A percentile compares a stretch with the other conserved stretches of the same genome.
Conservation (phyloP, 1,139 yeast species). For the Geotrichum bryndzae region DNA sequence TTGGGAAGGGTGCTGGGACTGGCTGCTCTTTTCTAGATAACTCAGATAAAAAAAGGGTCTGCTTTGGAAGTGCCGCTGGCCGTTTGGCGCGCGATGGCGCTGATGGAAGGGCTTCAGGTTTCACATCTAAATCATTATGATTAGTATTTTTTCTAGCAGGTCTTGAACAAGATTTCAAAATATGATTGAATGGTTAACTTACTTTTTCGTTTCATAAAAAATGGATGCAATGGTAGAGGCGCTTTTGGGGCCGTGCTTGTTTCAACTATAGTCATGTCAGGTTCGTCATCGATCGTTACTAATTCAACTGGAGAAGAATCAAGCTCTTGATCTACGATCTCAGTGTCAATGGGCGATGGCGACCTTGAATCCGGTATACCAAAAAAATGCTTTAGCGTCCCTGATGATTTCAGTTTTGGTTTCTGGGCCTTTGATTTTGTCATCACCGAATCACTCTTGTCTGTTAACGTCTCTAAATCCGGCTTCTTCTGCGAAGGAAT, state of each 20-base stretch:
- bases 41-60: background rate
- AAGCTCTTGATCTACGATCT: constrained; percentile 7
- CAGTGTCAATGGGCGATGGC: background rate
- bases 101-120: background rate
- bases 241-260: background rate
- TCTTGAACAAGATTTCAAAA: background rate
- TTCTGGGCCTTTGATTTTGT: background rate
- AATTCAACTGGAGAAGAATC: constrained; percentile 21
- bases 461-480: background rate
- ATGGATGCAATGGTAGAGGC: background rate
- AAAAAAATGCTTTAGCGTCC: background rate
- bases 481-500: background rate
- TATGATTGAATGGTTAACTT: background rate
- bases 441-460: background rate
- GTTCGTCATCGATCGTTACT: background rate
- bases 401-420: background rate
- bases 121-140: background rate
- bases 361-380: background rate
- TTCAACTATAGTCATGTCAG: background rate
- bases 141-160: background rate
- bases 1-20: constrained; percentile 12
- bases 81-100: background rate
- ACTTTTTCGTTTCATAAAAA: constrained; percentile 1
- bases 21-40: constrained; percentile 1
- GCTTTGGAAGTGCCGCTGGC: background rate